Percentiles rank a stretch among this genome's conserved stretches.
phyloP scores from a whole-genome alignment of 345 rosid species.

The Gossypium australe region DNA sequence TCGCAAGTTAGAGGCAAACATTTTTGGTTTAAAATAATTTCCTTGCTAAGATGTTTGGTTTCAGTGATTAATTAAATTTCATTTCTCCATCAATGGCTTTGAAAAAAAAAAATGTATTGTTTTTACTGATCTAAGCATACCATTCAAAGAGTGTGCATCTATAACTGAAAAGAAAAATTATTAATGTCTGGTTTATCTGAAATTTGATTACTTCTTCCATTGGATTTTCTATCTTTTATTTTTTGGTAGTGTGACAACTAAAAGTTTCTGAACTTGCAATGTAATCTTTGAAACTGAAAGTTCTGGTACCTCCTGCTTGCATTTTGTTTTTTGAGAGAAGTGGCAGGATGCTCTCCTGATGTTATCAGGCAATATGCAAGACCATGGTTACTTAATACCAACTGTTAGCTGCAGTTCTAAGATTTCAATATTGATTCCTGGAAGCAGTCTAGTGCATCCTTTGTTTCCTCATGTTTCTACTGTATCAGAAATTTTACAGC shows the following conservation, averaged over 20 bases:
- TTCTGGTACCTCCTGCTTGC: neutral
- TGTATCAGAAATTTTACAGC: neutral
- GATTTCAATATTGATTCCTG: slow-evolving; percentile 3
- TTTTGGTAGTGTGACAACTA: neutral
- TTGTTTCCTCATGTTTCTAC: slow-evolving; percentile 11
- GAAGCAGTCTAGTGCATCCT: neutral
- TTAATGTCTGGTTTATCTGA: neutral
- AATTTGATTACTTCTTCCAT: neutral
- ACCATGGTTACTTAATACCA: neutral
- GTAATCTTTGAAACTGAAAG: neutral
- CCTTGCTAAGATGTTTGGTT: neutral
- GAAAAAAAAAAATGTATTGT: neutral
- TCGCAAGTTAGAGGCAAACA: neutral
- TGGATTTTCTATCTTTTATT: neutral
- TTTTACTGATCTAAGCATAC: neutral
- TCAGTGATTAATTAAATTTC: neutral
- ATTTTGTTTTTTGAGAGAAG: neutral
- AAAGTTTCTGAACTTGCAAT: neutral
- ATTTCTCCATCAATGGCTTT: neutral
- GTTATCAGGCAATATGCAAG: neutral
- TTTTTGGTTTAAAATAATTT: neutral
- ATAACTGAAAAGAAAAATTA: neutral
- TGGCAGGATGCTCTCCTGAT: neutral
- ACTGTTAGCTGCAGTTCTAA: neutral
- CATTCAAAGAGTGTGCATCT: neutral